Evolutionary conservation across 2,329 filamentous ascomycete species (phyloP).

Genomic region (Teratosphaeria gauchensis): DNA sequence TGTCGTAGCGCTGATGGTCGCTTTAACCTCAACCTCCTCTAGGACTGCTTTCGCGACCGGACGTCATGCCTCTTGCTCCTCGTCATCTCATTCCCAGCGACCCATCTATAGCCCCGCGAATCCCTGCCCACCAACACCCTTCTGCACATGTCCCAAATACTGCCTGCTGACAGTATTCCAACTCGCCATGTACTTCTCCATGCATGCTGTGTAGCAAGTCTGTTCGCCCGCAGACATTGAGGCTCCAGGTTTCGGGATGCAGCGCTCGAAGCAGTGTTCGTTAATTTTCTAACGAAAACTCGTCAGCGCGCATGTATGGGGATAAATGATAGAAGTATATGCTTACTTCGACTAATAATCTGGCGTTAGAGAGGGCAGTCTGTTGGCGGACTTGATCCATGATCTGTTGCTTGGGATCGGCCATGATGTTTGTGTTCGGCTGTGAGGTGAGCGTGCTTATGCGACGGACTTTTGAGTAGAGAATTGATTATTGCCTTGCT

Average conservation of each 20-base stretch:
- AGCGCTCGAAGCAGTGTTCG: slow-evolving; percentile 48
- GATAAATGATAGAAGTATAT: background rate
- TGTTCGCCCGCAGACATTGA: slow-evolving; percentile 42
- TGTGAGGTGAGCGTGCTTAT: background rate
- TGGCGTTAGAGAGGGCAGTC: slow-evolving; percentile 42
- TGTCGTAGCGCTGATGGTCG: background rate
- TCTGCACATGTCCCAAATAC: slow-evolving; percentile 42
- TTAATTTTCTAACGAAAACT: slow-evolving; percentile 40
- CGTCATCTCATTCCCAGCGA: too few relatives aligned
- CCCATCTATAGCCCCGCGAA: background rate
- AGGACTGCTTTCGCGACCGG: background rate
- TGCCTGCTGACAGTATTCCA: slow-evolving; percentile 44
- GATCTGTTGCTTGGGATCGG: slow-evolving; percentile 37
- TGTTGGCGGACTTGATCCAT: slow-evolving; percentile 46
- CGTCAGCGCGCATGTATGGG: background rate
- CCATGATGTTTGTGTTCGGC: slow-evolving; percentile 19
- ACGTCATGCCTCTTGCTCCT: too few relatives aligned
- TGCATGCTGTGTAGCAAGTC: slow-evolving; percentile 42
- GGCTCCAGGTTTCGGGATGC: slow-evolving; percentile 42
- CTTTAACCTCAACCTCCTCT: background rate
- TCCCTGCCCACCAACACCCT: slow-evolving; percentile 15
- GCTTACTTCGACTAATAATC: slow-evolving; percentile 40
- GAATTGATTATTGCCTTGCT: background rate
- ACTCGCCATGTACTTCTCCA: slow-evolving; percentile 47
- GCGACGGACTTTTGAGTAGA: background rate